phyloP scores from a whole-genome alignment of 176 grass and related monocot species.

The Cenchrus purpureus region DNA sequence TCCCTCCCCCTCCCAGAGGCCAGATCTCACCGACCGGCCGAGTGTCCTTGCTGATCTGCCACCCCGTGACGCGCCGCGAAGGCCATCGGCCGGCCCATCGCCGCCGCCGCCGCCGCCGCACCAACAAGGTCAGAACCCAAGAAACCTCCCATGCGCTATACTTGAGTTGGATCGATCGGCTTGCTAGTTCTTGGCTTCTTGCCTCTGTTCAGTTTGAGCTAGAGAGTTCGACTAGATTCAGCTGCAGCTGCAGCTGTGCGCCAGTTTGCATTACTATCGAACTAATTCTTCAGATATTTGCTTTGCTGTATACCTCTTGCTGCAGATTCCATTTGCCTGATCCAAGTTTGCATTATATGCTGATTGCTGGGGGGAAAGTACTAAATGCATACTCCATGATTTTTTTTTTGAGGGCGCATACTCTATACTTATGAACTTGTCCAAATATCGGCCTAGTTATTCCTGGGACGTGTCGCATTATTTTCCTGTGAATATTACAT shows the following conservation, averaged over 20 bases:
- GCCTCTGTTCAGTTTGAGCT: background rate
- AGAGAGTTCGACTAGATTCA: background rate
- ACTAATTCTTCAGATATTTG: background rate
- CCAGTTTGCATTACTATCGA: background rate
- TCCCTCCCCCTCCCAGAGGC: background rate
- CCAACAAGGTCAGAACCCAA: background rate
- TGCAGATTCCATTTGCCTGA: background rate
- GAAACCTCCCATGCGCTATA: too few relatives aligned
- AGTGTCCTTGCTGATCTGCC: background rate
- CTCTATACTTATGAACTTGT: background rate
- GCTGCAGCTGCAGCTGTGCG: background rate
- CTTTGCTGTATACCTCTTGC: background rate
- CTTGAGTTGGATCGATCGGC: background rate
- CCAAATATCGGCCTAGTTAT: background rate
- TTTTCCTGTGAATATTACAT: background rate
- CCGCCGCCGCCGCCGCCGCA: constrained; percentile 10
- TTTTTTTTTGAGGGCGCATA: too few relatives aligned
- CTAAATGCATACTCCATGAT: background rate
- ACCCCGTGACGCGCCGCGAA: background rate
- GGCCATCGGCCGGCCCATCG: background rate
- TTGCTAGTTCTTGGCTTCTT: background rate
- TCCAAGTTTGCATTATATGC: background rate
- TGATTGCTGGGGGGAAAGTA: background rate
- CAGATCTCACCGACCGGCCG: background rate
- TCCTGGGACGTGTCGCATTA: background rate